Evolutionary conservation across 768 basidiomycete genomes (phyloP), one percentile per base, ranked within the genome.

Genomic region (Agrocybe chaxingu): DNA sequence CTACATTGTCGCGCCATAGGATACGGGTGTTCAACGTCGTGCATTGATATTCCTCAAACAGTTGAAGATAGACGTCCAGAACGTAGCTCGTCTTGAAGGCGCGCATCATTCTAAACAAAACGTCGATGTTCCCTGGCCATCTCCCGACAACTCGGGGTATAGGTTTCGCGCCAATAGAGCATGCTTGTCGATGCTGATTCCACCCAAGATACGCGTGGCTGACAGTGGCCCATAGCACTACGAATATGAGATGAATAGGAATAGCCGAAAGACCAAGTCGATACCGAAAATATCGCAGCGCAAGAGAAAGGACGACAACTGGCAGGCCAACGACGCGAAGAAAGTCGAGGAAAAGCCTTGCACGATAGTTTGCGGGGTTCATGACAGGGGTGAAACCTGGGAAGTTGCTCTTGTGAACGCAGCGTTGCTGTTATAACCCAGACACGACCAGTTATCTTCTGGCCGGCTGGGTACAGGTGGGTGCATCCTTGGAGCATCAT

Each of bases 81-180:
- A 82, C 69, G 62, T 89, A 89, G 57, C 75, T 75, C 16, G 74
- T 79, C 54, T 78, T 75, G 62, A 81, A 78, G 0, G 79, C 77
- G 16, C 69, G 68, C 57, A 78, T 72, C 70, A 84, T 77, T 47
- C 66, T 70, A 42, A 86, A 59, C 50, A 87, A 73, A 42, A 89
- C 64, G 57, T 90, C 87, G 57, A 89, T 67, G 61, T 89, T 89
- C n/a, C 87, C 87, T 3, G 85, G 87, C 84, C 84, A 87, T 68
- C 78, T 82, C 6, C 87, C 87, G 12, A 76, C 69, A 11, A 87
- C 79, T 13, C 74, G 67, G 3, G 82, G 83, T 42, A 85, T 79
- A 2, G 65, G 70, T 52, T 70, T 69, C 5, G 82, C 82, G 4
- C 77, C 76, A 10, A 83, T 64, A 31, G 69, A 73, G 8, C 61